A percentile compares a stretch with the other conserved stretches of the same genome.
Evolutionary conservation across 352 stramenopile genomes (phyloP).

Genomic region (Globisporangium heterothallicum): DNA sequence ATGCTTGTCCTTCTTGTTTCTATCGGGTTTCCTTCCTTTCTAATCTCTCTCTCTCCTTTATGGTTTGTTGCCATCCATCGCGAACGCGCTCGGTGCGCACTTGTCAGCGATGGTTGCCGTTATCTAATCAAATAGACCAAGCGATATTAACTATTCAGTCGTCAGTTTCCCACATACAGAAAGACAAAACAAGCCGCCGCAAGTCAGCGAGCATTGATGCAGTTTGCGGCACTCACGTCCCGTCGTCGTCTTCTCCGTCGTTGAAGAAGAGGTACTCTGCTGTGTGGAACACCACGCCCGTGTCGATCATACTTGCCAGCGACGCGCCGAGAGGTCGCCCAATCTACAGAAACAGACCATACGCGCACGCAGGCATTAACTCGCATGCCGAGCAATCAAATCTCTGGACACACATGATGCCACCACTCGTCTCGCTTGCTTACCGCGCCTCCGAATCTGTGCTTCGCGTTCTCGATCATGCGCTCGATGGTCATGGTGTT

Average conservation of each 20-base stretch:
- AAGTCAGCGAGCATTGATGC: slow-evolving; percentile 2
- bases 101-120: slow-evolving; percentile 20
- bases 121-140: slow-evolving; percentile 56
- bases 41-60: slow-evolving; percentile 8
- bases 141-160: slow-evolving; percentile 78
- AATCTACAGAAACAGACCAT: slow-evolving; percentile 25
- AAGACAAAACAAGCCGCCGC: neutral
- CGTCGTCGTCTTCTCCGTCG: slow-evolving; percentile 75
- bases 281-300: slow-evolving; percentile 47
- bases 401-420: neutral
- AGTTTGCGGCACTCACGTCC: slow-evolving; percentile 67
- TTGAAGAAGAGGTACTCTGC: slow-evolving; percentile 70
- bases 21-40: neutral
- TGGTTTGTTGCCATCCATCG: neutral
- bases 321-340: slow-evolving; percentile 38
- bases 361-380: neutral
- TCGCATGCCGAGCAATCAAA: neutral
- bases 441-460: slow-evolving; percentile 60
- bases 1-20: slow-evolving; percentile 2
- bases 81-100: neutral
- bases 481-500: slow-evolving; percentile 48
- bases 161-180: slow-evolving; percentile 36
- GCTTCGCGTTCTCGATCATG: slow-evolving; percentile 58
- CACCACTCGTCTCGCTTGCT: slow-evolving; percentile 4
- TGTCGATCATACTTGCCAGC: slow-evolving; percentile 46